Percentiles rank a stretch among this genome's conserved stretches.
Evolutionary conservation across 345 rosid genomes (phyloP).

Genomic region (Litchi chinensis): DNA sequence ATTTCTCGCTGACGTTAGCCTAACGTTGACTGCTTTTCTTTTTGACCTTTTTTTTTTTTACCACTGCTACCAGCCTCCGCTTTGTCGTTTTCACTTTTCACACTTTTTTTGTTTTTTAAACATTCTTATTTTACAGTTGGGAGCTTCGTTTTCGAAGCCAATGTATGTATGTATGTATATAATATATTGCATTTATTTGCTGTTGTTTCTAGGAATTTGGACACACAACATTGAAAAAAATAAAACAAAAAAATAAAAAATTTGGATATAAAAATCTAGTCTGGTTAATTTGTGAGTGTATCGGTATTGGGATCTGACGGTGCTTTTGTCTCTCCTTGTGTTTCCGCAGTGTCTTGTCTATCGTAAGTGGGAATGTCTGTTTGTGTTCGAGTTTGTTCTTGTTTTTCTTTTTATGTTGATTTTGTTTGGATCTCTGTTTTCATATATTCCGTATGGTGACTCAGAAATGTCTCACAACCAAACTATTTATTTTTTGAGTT

Average conservation of each 20-base stretch:
- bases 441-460: background rate
- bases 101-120: background rate
- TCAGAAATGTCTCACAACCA: background rate
- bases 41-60: background rate
- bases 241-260: too few species aligned
- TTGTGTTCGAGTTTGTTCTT: background rate
- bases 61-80: background rate
- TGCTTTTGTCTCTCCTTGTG: constrained; percentile 34
- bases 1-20: constrained; percentile 21
- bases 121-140: too few species aligned
- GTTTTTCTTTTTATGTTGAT: background rate
- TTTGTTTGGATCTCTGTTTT: background rate
- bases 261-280: background rate
- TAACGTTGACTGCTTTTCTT: constrained; percentile 27
- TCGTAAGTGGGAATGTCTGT: constrained; percentile 22
- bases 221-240: too few species aligned
- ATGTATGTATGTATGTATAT: too few species aligned
- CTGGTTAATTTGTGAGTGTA: constrained; percentile 13
- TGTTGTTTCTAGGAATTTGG: background rate
- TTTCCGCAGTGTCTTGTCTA: constrained; percentile 19
- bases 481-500: too few species aligned
- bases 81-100: background rate
- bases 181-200: background rate
- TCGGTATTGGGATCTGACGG: constrained; percentile 46
- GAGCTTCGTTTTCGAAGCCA: background rate